Evolutionary conservation across 257 asterid genomes (phyloP).

Genomic region (Echites panduratus): DNA sequence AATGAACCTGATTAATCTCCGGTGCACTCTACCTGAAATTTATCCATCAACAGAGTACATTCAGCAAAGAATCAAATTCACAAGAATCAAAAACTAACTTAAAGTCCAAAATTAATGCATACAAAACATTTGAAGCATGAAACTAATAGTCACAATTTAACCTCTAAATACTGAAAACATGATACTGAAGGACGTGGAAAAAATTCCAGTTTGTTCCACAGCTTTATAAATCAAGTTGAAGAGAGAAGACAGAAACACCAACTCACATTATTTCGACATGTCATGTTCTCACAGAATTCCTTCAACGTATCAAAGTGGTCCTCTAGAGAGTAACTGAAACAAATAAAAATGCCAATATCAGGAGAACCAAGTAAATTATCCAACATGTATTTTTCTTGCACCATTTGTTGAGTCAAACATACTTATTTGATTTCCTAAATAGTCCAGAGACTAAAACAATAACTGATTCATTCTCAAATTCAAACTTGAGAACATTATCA

Average conservation of each 20-base stretch:
- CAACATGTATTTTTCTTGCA: neutral
- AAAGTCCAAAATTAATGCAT: neutral
- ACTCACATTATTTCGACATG: neutral
- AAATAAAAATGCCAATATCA: neutral
- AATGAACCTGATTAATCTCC: neutral
- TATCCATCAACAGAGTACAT: too few species aligned
- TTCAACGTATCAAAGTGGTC: neutral
- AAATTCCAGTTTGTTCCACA: neutral
- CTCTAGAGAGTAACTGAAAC: neutral
- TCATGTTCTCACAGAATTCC: neutral
- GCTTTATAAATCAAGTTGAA: neutral
- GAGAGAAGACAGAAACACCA: neutral
- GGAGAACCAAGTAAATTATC: neutral
- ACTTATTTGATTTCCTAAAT: neutral
- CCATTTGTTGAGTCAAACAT: neutral
- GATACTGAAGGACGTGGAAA: neutral
- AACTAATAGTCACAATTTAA: neutral
- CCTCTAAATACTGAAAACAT: neutral
- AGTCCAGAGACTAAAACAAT: neutral
- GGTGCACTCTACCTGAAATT: neutral
- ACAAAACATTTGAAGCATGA: neutral
- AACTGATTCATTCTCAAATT: neutral
- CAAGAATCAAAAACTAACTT: neutral
- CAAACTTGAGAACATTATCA: neutral
- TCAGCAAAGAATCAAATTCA: too few species aligned